Evolutionary conservation across 2,329 filamentous ascomycete genomes (phyloP), one percentile per base, ranked within the genome.

Genomic region (Dendrostoma leiphaemia): DNA sequence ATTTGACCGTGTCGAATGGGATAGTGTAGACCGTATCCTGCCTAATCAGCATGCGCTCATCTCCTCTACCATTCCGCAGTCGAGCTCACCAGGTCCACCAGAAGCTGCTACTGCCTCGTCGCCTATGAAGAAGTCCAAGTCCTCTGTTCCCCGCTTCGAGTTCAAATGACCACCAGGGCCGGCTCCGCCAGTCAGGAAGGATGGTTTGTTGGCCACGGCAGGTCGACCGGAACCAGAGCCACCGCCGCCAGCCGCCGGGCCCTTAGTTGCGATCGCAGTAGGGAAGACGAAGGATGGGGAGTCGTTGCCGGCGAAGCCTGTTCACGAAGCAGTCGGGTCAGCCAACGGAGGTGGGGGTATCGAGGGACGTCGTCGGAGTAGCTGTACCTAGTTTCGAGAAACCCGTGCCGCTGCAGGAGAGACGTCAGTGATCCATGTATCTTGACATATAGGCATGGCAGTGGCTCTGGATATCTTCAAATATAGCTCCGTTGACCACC

Each of bases 241-340:
- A 63, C 83, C 86, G 68, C 79, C 79, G 64, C 88, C 86, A 64
- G 81, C 88, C 56, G 84, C 79, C 60, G 84, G 81, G 59, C 89
- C 86, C 78, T 97, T 97, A 60, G 91, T 97, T 67, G 94, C 93
- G 76, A 99, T 99, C 63, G 94, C 94, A 52, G 94, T 99, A 60
- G 94, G 94, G 74, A 99, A 99, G 69, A 99, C 94, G 79, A 97
- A 99, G 54, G 94, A 99, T 37, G 94, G 94, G 63, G 94, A 96
- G 75, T 99, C 94, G 76, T 99, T 99, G 75, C 94, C 94, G 75
- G 94, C 94, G 74, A 99, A 99, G 76, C 92, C 92, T 97, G 64
- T 53, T 52, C 52, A 54, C 12, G 52, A 59, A 49, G 53, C 38
- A 56, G 57, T 56, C 55, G 54, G 58, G 62, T 60, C 60, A 69